phyloP scores from a whole-genome alignment of 208 protist species.

The Acanthamoeba healyi region DNA sequence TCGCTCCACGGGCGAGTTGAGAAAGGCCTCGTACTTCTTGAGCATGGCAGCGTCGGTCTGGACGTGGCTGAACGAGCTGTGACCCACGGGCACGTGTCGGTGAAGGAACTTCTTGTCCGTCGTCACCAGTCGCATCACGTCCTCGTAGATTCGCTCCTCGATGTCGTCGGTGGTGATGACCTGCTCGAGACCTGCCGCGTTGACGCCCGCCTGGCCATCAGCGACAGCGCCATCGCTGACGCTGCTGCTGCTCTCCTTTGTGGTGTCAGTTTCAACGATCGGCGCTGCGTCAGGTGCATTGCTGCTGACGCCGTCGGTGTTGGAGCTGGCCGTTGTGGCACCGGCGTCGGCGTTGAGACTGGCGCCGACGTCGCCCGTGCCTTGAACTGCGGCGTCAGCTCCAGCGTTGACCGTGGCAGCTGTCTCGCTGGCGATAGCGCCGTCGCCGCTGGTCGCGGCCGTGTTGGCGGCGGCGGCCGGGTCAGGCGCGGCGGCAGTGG shows the following conservation, averaged over 20 bases:
- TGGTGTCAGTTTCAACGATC: neutral
- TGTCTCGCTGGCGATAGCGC: no score
- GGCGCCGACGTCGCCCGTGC: neutral
- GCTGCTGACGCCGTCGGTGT: neutral
- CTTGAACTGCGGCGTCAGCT: neutral
- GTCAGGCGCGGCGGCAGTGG: no score
- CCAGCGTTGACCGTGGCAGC: neutral
- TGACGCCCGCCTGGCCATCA: neutral
- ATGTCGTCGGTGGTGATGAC: neutral
- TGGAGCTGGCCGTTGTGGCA: neutral
- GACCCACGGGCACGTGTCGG: neutral
- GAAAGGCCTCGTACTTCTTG: constrained; percentile 55
- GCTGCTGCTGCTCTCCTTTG: neutral
- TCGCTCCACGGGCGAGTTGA: constrained; percentile 46
- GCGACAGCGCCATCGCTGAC: neutral
- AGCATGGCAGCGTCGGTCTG: constrained; percentile 43
- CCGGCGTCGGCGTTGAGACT: neutral
- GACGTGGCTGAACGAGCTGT: constrained; percentile 42
- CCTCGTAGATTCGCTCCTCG: constrained; percentile 48
- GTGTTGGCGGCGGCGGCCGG: no score
- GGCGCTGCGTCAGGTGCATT: neutral
- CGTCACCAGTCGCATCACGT: constrained; percentile 17
- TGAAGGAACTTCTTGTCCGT: constrained; percentile 32
- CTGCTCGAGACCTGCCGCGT: neutral
- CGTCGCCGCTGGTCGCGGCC: no score